These are phyloP conservation scores for Epichloe typhina DNA, from an alignment of 2,329 filamentous ascomycete species.

Conservation along the genomic window DNA sequence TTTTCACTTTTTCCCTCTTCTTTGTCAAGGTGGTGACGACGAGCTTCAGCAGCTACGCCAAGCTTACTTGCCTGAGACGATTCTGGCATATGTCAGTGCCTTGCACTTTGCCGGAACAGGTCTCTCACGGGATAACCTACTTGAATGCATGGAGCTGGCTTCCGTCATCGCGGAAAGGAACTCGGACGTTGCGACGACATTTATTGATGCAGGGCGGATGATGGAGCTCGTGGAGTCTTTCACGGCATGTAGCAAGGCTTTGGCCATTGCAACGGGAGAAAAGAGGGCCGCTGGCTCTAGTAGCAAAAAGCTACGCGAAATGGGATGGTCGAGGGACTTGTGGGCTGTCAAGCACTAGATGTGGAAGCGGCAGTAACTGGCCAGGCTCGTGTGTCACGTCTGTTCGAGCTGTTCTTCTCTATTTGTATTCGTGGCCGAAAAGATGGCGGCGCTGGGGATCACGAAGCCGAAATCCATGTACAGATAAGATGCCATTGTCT, in stretches of 20 bases:
- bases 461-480: neutral
- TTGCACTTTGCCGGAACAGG: constrained; percentile 67
- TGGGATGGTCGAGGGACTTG: constrained; percentile 49
- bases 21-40: constrained; percentile 31
- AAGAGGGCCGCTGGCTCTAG: constrained; percentile 36
- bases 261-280: constrained; percentile 42
- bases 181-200: constrained; percentile 51
- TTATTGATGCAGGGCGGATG: constrained; percentile 54
- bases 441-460: neutral
- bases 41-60: constrained; percentile 55
- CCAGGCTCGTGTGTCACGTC: neutral
- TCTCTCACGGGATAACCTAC: constrained; percentile 60
- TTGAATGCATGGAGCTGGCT: constrained; percentile 79
- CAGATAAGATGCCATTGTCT: neutral
- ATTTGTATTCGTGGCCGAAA: neutral
- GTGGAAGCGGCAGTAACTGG: neutral
- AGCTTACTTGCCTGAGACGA: constrained; percentile 71
- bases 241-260: constrained; percentile 62
- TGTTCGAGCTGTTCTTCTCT: neutral
- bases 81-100: constrained; percentile 71
- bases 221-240: constrained; percentile 64
- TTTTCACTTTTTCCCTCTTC: neutral
- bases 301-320: constrained; percentile 47
- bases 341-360: constrained; percentile 38
- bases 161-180: constrained; percentile 58